Evolutionary conservation across 768 basidiomycete genomes (phyloP).

Genomic region (Dendrothele bispora): DNA sequence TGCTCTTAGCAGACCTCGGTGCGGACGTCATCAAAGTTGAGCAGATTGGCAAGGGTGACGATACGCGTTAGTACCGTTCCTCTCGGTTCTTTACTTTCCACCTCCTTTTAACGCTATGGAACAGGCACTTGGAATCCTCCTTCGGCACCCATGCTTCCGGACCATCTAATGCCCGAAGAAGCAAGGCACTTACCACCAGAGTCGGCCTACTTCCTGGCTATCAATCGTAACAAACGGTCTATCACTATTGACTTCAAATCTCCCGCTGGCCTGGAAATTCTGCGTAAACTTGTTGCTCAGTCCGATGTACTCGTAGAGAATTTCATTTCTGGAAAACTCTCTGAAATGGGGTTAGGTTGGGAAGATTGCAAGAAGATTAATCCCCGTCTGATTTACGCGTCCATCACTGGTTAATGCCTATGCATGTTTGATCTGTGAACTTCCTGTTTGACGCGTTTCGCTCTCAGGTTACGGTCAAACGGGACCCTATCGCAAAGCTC

Average conservation of each 20-base stretch:
- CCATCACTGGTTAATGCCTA: conserved; percentile 69
- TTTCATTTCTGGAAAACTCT: conserved; percentile 83
- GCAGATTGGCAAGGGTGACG: conserved; percentile 78
- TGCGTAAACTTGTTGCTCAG: conserved; percentile 65
- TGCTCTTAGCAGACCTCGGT: conserved; percentile 90
- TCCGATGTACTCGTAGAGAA: conserved; percentile 92
- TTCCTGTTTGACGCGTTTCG: neutral
- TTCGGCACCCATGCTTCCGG: conserved; percentile 45
- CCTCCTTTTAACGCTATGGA: conserved; percentile 5
- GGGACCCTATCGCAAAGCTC: conserved; percentile 79
- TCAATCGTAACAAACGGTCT: conserved; percentile 88
- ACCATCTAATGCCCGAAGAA: conserved; percentile 43
- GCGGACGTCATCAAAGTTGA: conserved; percentile 96
- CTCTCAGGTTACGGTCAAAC: conserved; percentile 78
- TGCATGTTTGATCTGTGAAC: conserved; percentile 1
- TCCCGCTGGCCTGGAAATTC: conserved; percentile 71
- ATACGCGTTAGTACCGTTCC: conserved; percentile 62
- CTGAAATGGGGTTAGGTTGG: conserved; percentile 82
- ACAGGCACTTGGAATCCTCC: conserved; percentile 70
- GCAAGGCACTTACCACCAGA: conserved; percentile 78
- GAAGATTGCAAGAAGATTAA: conserved; percentile 80
- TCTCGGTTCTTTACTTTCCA: conserved; percentile 4
- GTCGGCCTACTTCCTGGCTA: conserved; percentile 89
- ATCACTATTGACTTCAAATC: conserved; percentile 88
- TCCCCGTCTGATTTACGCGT: conserved; percentile 80